Base-by-base conservation (phyloP, 345 rosid species). In the Syzygium aqueum region DNA sequence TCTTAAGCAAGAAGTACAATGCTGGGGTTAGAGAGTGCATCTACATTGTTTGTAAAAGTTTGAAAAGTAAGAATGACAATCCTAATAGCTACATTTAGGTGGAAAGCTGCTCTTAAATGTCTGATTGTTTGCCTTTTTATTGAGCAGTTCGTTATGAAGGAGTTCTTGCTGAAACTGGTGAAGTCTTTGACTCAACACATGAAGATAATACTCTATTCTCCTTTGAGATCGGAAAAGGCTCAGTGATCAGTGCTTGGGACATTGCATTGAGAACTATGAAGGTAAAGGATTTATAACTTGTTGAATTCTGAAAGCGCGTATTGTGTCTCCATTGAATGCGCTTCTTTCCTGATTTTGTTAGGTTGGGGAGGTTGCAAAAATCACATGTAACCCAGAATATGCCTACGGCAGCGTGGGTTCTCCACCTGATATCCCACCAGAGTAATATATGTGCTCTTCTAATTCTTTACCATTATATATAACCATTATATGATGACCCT, bases 331-430 rank as follows among this genome's bases (percentile, higher is more conserved):
- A 13, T 27, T 84, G 46, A 43, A 77, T 25, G 22, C 77, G 49
- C 80, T 65, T 14, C 59, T 30, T 50, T 52, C 27, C 25, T 22
- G 87, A 43, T 40, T 89, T 77, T 82, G 61, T 53, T 91, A 97
- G 99, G 99, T 95, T 59, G 99, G 99, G 53, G 99, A 97, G 92
- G 93, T 97, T 91, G 99, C 99, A 8, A 95, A 94, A 89, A 88
- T 96, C 90, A 95, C 94, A 73, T 96, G 99, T 93, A 96, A 94
- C 91, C 96, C 99, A 51, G 99, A 97, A 54, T 96, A 96, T 91
- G 99, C 98, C 51, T 97, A 97, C 86, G 97, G 99, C 53, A 91
- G 93, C 86, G 93, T 93, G 37, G 99, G 99, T 50, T 96, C 99
- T 88, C 96, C 97, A 50, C 98, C 99, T 0, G 98, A 96, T 84